Evolutionary conservation across 768 basidiomycete genomes (phyloP), one percentile per base, ranked within the genome.

Genomic region (Lactifluus subvellereus): DNA sequence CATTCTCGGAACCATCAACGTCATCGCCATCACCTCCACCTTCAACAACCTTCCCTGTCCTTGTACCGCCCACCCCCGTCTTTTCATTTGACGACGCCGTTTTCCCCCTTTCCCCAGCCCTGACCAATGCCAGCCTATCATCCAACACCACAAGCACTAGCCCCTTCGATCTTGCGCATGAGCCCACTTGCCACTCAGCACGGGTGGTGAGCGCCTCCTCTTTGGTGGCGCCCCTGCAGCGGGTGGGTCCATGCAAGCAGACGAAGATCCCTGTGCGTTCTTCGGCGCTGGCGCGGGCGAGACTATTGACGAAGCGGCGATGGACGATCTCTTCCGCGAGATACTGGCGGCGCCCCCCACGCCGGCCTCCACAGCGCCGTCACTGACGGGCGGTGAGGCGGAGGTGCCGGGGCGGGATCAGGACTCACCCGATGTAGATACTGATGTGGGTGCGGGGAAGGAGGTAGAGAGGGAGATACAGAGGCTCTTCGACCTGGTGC

Each of bases 101-200:
- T 33, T 71, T 77, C 58, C 74, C 76, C 54, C 71, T 76, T 38
- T 71, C 75, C 14, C 72, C 76, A 49, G 61, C 75, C 38, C 70
- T 74, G 50, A 68, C 75, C 67, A 67, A 66, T 32, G 61, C 65
- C 66, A 68, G 55, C 60, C 67, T 65, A 67, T 66, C 63, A 52
- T 71, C 61, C 64, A 64, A 64, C 72, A 72, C 66, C 69, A 73
- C 72, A 71, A 73, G 67, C 66, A 60, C 66, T 54, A 69, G 48
- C 55, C 61, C 74, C 72, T 67, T 74, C 69, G 73, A 71, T 18
- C 58, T 64, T 67, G 74, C 75, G 65, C 73, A 74, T 73, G 80
- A 86, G 73, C 76, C 88, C 86, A 89, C 91, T 94, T 85, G 91
- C 91, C 91, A 94, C 87, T 87, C 89, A 88, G 91, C 91, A 94